These are phyloP conservation scores for Avena sativa DNA, from an alignment of 176 grass and related monocot genomes.

Conservation along the genomic window DNA sequence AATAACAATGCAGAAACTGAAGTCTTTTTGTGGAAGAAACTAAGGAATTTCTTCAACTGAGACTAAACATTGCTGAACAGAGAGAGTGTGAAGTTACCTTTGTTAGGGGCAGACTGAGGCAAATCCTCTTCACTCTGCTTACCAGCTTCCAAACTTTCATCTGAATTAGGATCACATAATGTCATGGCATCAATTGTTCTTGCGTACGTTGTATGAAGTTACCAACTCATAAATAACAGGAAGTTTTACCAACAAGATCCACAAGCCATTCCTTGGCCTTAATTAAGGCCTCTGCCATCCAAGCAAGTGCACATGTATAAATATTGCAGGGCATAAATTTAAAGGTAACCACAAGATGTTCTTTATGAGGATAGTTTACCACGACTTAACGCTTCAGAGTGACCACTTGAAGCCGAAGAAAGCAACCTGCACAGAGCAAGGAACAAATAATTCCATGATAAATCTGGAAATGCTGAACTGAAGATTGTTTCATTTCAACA, in stretches of 20 bases:
- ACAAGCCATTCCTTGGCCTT: constrained; percentile 13
- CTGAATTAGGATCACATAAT: constrained; percentile 14
- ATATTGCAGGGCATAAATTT: neutral
- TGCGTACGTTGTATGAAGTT: neutral
- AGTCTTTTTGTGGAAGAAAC: neutral
- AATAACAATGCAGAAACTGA: neutral
- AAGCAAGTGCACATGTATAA: neutral
- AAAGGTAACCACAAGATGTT: neutral
- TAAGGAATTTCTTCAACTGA: neutral
- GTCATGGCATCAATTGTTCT: constrained; percentile 6
- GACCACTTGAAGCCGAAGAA: neutral
- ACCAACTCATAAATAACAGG: neutral
- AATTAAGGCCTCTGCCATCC: neutral
- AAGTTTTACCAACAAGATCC: constrained; percentile 5
- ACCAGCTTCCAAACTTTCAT: neutral
- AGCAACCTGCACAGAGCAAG: neutral
- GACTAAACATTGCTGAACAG: neutral
- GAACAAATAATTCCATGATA: neutral
- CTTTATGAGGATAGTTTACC: neutral
- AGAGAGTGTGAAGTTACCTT: neutral
- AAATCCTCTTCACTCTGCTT: neutral
- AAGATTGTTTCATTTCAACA: neutral
- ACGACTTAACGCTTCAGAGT: neutral
- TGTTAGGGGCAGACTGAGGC: neutral
- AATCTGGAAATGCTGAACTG: neutral